Percentiles rank a stretch among this genome's conserved stretches.
Evolutionary conservation across 352 stramenopile species (phyloP).

Genomic region (Phytophthora tentaculata): DNA sequence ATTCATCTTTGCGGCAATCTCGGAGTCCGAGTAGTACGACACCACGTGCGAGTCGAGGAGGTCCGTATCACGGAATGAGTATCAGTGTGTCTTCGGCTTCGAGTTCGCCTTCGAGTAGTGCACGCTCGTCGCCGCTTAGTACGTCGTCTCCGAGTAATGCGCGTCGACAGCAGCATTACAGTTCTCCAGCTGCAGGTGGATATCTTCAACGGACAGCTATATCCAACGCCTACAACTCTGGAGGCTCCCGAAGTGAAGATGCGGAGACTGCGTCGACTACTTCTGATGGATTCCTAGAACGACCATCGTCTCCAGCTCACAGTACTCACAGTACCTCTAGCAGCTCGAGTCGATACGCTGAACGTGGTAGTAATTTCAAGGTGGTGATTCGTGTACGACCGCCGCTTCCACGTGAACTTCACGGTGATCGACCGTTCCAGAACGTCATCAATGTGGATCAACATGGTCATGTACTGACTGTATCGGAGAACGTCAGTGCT

Average conservation of each 20-base stretch:
- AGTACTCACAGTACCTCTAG: constrained; percentile 44
- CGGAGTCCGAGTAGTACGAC: constrained; percentile 27
- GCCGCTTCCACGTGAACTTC: constrained; percentile 86
- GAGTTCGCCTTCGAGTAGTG: constrained; percentile 36
- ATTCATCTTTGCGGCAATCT: constrained; percentile 33
- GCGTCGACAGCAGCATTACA: constrained; percentile 38
- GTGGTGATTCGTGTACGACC: constrained; percentile 94
- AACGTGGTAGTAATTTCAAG: constrained; percentile 89
- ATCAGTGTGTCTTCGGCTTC: constrained; percentile 55
- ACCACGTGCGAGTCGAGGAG: constrained; percentile 12
- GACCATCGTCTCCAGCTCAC: constrained; percentile 48
- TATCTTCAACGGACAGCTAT: constrained; percentile 70
- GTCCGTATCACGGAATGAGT: constrained; percentile 46
- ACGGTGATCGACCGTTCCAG: constrained; percentile 89
- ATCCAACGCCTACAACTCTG: constrained; percentile 65
- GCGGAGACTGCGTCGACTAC: constrained; percentile 67
- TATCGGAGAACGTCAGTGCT: constrained; percentile 86
- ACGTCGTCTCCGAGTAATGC: constrained; percentile 31
- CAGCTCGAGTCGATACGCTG: constrained; percentile 40
- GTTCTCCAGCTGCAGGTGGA: constrained; percentile 17
- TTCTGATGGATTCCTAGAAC: constrained; percentile 50
- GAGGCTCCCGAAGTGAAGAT: constrained; percentile 40
- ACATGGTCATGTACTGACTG: constrained; percentile 85
- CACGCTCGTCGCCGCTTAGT: constrained; percentile 43
- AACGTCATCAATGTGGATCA: constrained; percentile 91